A percentile compares a stretch with the other conserved stretches of the same genome.
phyloP scores from a whole-genome alignment of 179 eudicot species.

The Beta corolliflora region DNA sequence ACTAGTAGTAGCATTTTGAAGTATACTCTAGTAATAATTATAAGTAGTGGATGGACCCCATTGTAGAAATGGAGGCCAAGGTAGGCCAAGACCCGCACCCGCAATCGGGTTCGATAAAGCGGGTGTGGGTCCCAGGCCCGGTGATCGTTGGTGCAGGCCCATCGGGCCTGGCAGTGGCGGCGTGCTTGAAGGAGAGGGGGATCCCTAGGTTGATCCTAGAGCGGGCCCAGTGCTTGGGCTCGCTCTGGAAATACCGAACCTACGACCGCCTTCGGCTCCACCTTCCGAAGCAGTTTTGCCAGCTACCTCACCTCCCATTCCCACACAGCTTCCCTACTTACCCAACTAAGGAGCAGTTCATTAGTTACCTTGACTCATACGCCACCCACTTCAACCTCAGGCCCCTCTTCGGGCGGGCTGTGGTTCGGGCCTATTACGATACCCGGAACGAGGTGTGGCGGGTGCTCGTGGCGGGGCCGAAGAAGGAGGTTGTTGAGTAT shows the following conservation, averaged over 20 bases:
- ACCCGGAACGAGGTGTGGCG: slow-evolving; percentile 51
- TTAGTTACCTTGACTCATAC: slow-evolving; percentile 56
- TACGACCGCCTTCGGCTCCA: slow-evolving; percentile 83
- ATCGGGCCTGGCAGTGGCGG: slow-evolving; percentile 78
- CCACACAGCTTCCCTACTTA: slow-evolving; percentile 65
- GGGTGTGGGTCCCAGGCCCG: slow-evolving; percentile 65
- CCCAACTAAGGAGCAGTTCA: slow-evolving; percentile 65
- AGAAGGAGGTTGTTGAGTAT: slow-evolving; percentile 48
- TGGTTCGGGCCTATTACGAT: slow-evolving; percentile 54
- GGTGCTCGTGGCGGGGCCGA: slow-evolving; percentile 31
- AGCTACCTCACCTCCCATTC: slow-evolving; percentile 69
- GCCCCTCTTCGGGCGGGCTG: slow-evolving; percentile 55
- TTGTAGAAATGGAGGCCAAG: slow-evolving; percentile 62
- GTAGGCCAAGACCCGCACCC: slow-evolving; percentile 46
- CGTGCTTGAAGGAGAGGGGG: slow-evolving; percentile 56
- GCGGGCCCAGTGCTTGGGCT: slow-evolving; percentile 69
- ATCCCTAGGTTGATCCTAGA: slow-evolving; percentile 63
- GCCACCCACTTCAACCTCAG: slow-evolving; percentile 48
- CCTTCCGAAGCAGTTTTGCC: slow-evolving; percentile 77
- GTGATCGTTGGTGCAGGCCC: slow-evolving; percentile 93
- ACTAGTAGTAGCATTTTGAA: neutral
- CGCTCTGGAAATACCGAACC: slow-evolving; percentile 74
- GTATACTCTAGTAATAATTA: neutral
- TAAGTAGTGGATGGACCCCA: slow-evolving; percentile 36
- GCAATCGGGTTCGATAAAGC: slow-evolving; percentile 9